phyloP scores from a whole-genome alignment of 1,284 basidiomycete genomes.

The Grifola frondosa region DNA sequence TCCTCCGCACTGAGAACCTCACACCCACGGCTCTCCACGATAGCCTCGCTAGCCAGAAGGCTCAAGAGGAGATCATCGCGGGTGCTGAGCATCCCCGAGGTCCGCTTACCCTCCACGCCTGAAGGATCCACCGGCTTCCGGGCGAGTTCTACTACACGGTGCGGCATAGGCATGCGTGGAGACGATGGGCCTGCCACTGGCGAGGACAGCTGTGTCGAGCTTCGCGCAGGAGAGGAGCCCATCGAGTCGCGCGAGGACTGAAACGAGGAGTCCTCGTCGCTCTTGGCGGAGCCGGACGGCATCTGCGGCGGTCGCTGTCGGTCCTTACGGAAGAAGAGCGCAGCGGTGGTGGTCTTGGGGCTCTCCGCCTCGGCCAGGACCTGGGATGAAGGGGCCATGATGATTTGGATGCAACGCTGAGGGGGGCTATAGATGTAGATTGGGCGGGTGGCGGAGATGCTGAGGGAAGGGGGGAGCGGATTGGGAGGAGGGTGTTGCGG shows the following conservation, averaged over 20 bases:
- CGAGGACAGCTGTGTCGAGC: conserved; percentile 33
- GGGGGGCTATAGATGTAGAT: conserved; percentile 20
- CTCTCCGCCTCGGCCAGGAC: conserved; percentile 28
- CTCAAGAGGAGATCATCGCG: conserved; percentile 81
- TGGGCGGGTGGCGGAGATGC: conserved; percentile 19
- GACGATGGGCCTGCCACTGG: conserved; percentile 45
- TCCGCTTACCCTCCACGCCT: conserved; percentile 38
- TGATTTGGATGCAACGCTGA: conserved; percentile 35
- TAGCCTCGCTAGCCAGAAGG: conserved; percentile 83
- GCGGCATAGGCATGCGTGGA: conserved; percentile 29
- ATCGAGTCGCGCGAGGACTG: conserved; percentile 28
- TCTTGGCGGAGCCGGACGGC: conserved; percentile 14
- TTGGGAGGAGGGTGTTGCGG: conserved; percentile 24
- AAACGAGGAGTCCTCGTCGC: conserved; percentile 28
- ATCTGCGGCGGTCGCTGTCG: conserved; percentile 34
- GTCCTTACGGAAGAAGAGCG: conserved; percentile 56
- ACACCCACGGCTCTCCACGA: conserved; percentile 76
- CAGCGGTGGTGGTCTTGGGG: conserved; percentile 40
- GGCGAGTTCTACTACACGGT: conserved; percentile 28
- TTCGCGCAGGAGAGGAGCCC: conserved; percentile 30
- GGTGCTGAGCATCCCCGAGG: conserved; percentile 46
- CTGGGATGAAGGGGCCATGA: conserved; percentile 45
- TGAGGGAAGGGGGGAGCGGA: conserved; percentile 17
- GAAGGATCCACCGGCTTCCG: conserved; percentile 35
- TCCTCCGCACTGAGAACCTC: conserved; percentile 80